phyloP scores from a whole-genome alignment of 352 stramenopile genomes.

The Lagenidium giganteum region DNA sequence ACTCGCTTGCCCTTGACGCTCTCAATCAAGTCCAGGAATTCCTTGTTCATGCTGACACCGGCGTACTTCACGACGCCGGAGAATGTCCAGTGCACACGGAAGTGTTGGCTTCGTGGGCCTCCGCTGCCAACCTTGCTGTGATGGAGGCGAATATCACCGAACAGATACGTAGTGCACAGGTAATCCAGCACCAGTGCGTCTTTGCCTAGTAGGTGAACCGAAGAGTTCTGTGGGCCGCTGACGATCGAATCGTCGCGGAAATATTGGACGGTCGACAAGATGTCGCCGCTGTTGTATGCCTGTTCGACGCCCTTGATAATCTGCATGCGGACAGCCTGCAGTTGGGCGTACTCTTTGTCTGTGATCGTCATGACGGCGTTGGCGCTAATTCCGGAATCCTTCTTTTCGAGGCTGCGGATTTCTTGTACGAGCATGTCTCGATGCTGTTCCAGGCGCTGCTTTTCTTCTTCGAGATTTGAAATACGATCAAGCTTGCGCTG shows the following conservation, averaged over 20 bases:
- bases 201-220: slow-evolving; percentile 72
- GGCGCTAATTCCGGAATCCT: slow-evolving; percentile 42
- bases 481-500: slow-evolving; percentile 85
- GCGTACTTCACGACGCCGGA: slow-evolving; percentile 69
- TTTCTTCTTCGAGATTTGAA: slow-evolving; percentile 84
- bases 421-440: slow-evolving; percentile 84
- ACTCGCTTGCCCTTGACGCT: slow-evolving; percentile 75
- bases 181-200: slow-evolving; percentile 85
- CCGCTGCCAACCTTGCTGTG: slow-evolving; percentile 83
- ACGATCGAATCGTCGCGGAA: slow-evolving; percentile 88
- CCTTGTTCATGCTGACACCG: slow-evolving; percentile 84
- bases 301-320: slow-evolving; percentile 81
- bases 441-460: slow-evolving; percentile 83
- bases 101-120: slow-evolving; percentile 77
- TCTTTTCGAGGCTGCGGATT: slow-evolving; percentile 79
- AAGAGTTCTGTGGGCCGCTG: slow-evolving; percentile 81
- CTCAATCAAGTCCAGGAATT: slow-evolving; percentile 82
- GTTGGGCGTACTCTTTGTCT: slow-evolving; percentile 71
- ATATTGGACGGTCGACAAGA: slow-evolving; percentile 70
- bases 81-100: slow-evolving; percentile 82
- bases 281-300: slow-evolving; percentile 77
- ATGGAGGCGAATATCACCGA: slow-evolving; percentile 64
- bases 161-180: slow-evolving; percentile 80
- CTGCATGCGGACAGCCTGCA: slow-evolving; percentile 69
- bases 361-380: slow-evolving; percentile 63